Conservation (phyloP, 495 filamentous ascomycete genomes). For the Ramalina intermedia region DNA sequence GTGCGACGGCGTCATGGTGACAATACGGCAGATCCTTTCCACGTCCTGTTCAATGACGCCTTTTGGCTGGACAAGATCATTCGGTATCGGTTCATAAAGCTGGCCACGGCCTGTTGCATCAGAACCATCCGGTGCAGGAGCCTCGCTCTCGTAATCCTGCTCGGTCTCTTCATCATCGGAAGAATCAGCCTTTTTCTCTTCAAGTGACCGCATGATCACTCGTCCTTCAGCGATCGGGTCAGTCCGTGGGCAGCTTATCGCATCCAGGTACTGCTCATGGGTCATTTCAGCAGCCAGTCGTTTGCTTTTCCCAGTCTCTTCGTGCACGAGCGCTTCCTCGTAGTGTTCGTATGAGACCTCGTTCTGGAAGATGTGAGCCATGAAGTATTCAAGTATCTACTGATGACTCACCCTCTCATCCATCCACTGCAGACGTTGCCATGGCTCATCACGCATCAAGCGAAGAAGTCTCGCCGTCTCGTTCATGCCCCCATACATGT, state of each 20-base stretch:
- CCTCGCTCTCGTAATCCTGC: not conserved
- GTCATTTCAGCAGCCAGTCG: constrained; percentile 39
- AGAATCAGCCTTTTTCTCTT: not conserved
- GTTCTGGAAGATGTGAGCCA: constrained; percentile 26
- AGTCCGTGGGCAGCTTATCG: constrained; percentile 46
- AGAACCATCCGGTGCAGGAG: not conserved
- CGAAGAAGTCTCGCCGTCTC: constrained; percentile 41
- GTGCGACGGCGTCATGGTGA: not conserved
- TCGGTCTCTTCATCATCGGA: not conserved
- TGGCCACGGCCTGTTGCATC: not conserved
- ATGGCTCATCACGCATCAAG: constrained; percentile 51
- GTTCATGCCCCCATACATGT: constrained; percentile 19
- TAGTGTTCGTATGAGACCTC: constrained; percentile 48
- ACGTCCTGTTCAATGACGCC: not conserved
- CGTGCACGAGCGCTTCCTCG: constrained; percentile 44
- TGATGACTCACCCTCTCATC: constrained; percentile 46
- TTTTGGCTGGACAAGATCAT: not conserved
- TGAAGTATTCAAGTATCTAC: not conserved
- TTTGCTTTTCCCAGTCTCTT: constrained; percentile 31
- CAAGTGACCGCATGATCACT: constrained; percentile 7
- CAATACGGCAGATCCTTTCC: not conserved
- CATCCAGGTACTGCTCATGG: constrained; percentile 46
- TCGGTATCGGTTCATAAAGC: not conserved
- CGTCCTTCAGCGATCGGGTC: constrained; percentile 29
- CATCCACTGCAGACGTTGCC: constrained; percentile 48